Base-by-base conservation (phyloP, 805 yeast species). In the Wickerhamiella kurtzmanii region DNA sequence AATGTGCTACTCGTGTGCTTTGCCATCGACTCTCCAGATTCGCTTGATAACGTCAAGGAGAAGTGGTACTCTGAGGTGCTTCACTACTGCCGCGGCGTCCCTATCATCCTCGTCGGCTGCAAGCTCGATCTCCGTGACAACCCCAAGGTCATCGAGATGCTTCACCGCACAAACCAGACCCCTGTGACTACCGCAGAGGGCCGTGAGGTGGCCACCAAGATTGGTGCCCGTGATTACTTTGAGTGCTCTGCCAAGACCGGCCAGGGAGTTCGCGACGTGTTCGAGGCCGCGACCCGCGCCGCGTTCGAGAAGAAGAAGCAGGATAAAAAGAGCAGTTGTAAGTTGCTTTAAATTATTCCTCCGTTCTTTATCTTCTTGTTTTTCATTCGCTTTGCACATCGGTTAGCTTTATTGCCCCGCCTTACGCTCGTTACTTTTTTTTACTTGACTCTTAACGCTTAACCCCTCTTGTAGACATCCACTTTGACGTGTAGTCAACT, bases 11-110 rank as follows among this genome's bases (percentile, higher is more conserved):
- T 87, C 62, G 85, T 87, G 59, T 87, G 96, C 74, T 87, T 86
- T 71, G 79, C 94, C 17, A 76, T 87, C 53, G 95, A 85, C 63
- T 74, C 87, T 38, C 95, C 95, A 56, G 95, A 86, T 66, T 84
- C 95, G 22, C 73, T 87, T 50, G 94, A 85, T 62, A 87, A 86
- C 67, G 95, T 87, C 54, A 89, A 85, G 70, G 95, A 86, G 68
- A 87, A 86, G 70, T 87, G 96, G 95, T 84, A 85, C 60, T 79
- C 92, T 41, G 96, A 87, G 69, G 95, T 87, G 45, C 67, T 82
- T 62, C 95, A 86, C 66, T 86, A 86, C 76, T 87, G 96, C 69
- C 94, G 81, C 60, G 92, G 89, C 64, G 87, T 86, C 46, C 95
- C 95, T 60, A 84, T 86, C 64, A 82, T 87, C 57, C 72, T 87